phyloP scores from a whole-genome alignment of 2,329 filamentous ascomycete genomes.

The Fusarium sp. region DNA sequence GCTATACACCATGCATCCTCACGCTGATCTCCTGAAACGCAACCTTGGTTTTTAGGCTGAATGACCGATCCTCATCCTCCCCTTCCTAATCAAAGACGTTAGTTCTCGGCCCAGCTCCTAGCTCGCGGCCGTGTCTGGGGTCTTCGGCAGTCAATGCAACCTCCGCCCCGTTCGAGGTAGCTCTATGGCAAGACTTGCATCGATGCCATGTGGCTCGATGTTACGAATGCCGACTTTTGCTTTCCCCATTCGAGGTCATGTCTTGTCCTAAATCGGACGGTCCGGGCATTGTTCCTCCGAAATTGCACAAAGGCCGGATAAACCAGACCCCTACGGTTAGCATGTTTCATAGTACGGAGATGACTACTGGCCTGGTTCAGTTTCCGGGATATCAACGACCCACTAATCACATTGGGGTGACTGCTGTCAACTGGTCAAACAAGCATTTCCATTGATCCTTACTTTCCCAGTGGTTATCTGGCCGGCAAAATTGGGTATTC shows the following conservation, averaged over 20 bases:
- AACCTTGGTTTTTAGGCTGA: conserved; percentile 23
- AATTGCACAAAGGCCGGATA: conserved; percentile 23
- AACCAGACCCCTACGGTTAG: conserved; percentile 6
- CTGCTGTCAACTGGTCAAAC: neutral
- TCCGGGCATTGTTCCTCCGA: conserved; percentile 28
- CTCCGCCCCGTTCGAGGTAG: neutral
- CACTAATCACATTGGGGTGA: conserved; percentile 4
- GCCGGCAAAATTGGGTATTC: conserved; percentile 21
- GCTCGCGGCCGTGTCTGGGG: neutral
- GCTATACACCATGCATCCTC: neutral
- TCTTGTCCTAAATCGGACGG: conserved; percentile 7
- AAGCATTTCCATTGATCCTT: neutral
- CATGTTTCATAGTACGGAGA: conserved; percentile 23
- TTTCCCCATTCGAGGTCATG: neutral
- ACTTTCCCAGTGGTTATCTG: conserved; percentile 1
- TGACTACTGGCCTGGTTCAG: conserved; percentile 2
- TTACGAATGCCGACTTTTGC: neutral
- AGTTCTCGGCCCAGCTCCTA: neutral
- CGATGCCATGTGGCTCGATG: conserved; percentile 17
- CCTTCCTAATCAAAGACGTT: conserved; percentile 2
- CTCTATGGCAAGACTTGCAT: neutral
- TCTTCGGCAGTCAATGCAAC: conserved; percentile 20
- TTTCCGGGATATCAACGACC: conserved; percentile 5
- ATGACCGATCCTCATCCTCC: neutral
- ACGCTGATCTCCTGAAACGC: conserved; percentile 18